Conservation (phyloP, 2,329 filamentous ascomycete genomes). For the Penicillium hordei region DNA sequence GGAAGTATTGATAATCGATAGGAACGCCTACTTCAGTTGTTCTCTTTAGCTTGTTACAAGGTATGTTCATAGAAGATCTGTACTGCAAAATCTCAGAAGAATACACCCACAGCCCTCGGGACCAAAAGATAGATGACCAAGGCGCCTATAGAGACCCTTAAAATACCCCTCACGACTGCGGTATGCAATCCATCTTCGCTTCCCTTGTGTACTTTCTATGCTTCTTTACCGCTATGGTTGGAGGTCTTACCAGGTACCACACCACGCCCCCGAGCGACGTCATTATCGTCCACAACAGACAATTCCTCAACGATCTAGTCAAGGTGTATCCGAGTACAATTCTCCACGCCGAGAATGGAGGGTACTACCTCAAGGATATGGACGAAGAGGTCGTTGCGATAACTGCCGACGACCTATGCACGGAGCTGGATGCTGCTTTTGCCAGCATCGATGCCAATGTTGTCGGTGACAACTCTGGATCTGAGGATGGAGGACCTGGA, state of each 20-base stretch:
- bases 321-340: not conserved
- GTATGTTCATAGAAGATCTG: not conserved
- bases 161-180: not conserved
- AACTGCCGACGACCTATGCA: not conserved
- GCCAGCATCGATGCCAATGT: not conserved
- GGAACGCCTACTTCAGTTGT: not conserved
- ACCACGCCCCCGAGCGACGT: not conserved
- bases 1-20: not conserved
- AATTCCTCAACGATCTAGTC: not conserved
- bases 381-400: not conserved
- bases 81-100: not conserved
- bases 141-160: too few species aligned
- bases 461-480: not conserved
- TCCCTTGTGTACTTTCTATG: not conserved
- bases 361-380: not conserved
- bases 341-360: not conserved
- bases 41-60: not conserved
- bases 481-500: not conserved
- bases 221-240: not conserved
- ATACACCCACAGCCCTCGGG: not conserved
- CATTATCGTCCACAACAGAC: not conserved
- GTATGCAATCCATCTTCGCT: not conserved
- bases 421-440: not conserved
- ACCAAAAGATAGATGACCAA: not conserved
- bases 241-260: not conserved